Evolutionary conservation across 345 rosid species (phyloP), one percentile per base, ranked within the genome.

Genomic region (Mangifera indica): DNA sequence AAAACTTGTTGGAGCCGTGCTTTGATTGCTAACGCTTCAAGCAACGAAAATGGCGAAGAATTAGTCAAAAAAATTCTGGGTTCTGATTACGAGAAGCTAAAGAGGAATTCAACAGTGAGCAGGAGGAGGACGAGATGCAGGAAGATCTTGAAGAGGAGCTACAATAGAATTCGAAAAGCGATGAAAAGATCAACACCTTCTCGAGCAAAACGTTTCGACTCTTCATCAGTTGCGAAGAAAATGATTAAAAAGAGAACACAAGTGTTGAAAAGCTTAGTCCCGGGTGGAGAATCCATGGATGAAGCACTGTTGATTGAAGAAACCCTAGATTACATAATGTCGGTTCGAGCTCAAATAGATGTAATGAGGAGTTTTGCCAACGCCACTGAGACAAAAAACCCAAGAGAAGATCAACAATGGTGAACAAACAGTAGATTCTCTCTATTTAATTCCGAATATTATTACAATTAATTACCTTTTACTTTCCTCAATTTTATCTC

Each of bases 1-100:
- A 77, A 81, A n/a, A 89, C 93, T 42, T 78, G 78, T 49, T 93
- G 98, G 98, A 89, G 97, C 34, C 91, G 91, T 40, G 97, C 98
- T 61, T 77, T 89, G 72, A 80, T 93, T 48, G 82, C 83, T 24
- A 73, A 80, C 63, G 88, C 90, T 37, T 80, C 85, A 37, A 80
- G 59, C 57, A 71, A 81, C 24, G 77, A 77, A 60, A 76, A 72
- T 0, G 59, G 66, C 56, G 80, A 79, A 63, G 32, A 18, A 22
- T 74, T 87, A 64, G 87, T 87, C 11, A 71, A 81, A 44, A 83
- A 83, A 25, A 74, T 90, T n/a, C 61, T 90, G 53, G 84, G 87
- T 14, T 66, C 78, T 57, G 73, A 79, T 32, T 34, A 67, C 1
- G 70, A 75, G 55, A 69, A 70, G 55, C 63, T 71, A 15, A 85